Percentiles rank a stretch among this genome's conserved stretches.
phyloP scores from a whole-genome alignment of 78 protist species.

The Guillardia theta region DNA sequence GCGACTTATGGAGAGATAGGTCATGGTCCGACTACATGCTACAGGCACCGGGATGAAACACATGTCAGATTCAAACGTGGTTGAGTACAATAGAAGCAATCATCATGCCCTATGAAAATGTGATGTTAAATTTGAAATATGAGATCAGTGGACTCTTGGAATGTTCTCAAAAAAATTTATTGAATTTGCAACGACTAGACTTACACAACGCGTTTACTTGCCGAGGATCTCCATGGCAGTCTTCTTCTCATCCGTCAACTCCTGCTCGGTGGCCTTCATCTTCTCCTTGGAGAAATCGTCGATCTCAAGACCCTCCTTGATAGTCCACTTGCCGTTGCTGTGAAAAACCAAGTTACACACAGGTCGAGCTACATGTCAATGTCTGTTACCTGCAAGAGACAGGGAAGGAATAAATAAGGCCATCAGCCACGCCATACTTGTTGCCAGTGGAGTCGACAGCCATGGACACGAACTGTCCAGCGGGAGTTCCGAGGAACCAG shows the following conservation, averaged over 20 bases:
- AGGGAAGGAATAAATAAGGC: neutral
- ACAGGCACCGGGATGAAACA: too few species aligned
- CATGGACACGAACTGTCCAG: conserved; percentile 16
- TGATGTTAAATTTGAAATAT: neutral
- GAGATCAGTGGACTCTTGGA: too few species aligned
- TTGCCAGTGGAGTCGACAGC: conserved; percentile 22
- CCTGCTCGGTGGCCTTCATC: conserved; percentile 23
- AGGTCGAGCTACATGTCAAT: too few species aligned
- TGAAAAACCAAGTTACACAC: too few species aligned
- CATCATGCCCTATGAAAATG: neutral
- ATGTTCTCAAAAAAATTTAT: too few species aligned
- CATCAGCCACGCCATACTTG: neutral
- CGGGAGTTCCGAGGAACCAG: conserved; percentile 71
- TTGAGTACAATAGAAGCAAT: too few species aligned
- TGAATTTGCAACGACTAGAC: too few species aligned
- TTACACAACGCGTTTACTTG: neutral
- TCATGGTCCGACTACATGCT: too few species aligned
- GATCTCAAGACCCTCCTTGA: neutral
- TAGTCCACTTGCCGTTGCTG: conserved; percentile 34
- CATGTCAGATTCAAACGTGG: too few species aligned
- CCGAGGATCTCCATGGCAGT: neutral
- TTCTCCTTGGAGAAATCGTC: neutral
- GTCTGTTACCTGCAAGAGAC: too few species aligned
- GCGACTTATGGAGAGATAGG: too few species aligned
- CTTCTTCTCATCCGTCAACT: conserved; percentile 2